Conservation (phyloP, 345 rosid species). For the Linum usitatissimum region DNA sequence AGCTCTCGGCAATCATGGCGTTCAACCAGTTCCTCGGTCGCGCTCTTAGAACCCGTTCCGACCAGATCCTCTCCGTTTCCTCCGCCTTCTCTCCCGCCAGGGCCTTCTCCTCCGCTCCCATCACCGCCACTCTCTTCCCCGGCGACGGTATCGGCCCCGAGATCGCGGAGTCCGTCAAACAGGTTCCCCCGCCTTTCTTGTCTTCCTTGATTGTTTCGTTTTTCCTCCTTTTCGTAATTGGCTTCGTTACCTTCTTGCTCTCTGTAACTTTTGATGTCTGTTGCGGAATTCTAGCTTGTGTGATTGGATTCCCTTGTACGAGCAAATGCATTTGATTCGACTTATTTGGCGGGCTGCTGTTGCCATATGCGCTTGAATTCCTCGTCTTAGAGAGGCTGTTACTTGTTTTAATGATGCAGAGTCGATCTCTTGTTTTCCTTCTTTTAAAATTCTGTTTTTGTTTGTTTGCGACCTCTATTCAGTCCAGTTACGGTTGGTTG, state of each 20-base stretch:
- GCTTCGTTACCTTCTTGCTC: background rate
- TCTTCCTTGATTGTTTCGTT: background rate
- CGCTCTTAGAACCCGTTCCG: constrained; percentile 27
- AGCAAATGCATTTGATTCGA: background rate
- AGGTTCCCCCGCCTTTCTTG: constrained; percentile 25
- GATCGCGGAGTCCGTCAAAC: constrained; percentile 91
- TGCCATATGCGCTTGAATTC: too few relatives aligned
- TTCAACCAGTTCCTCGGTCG: constrained; percentile 27
- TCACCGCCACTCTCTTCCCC: constrained; percentile 89
- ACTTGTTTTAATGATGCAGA: too few relatives aligned
- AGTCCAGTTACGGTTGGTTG: too few relatives aligned
- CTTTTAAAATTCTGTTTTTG: too few relatives aligned
- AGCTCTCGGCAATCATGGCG: background rate
- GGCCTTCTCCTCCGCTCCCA: constrained; percentile 53
- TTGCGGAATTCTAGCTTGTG: background rate
- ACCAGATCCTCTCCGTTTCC: constrained; percentile 26
- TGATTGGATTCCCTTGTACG: background rate
- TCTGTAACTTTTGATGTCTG: background rate
- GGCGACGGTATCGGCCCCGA: constrained; percentile 99
- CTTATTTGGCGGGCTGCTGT: too few relatives aligned
- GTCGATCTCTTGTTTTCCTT: too few relatives aligned
- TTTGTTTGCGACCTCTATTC: too few relatives aligned
- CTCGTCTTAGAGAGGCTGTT: too few relatives aligned
- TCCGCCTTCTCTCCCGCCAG: constrained; percentile 24
- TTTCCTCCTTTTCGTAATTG: background rate